Evolutionary conservation across 2,329 filamentous ascomycete genomes (phyloP).

Genomic region (Hirsutella minnesotensis): DNA sequence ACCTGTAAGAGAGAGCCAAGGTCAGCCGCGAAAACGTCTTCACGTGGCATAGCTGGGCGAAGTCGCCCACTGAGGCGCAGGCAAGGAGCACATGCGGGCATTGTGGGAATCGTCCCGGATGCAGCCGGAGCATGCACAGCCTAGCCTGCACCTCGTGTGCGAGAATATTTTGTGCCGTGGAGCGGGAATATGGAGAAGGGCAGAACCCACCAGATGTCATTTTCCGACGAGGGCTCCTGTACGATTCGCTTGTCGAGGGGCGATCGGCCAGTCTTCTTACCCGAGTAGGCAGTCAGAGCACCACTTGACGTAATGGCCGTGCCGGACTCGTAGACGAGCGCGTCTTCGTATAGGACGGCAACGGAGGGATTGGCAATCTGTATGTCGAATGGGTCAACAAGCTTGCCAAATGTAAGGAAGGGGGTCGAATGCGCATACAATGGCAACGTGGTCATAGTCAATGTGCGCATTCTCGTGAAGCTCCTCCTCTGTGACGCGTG

Average conservation of each 20-base stretch:
- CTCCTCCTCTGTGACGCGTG: conserved; percentile 56
- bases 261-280: conserved; percentile 94
- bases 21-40: conserved; percentile 15
- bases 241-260: conserved; percentile 97
- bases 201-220: conserved; percentile 65
- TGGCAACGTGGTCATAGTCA: conserved; percentile 96
- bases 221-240: conserved; percentile 77
- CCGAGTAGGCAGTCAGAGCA: conserved; percentile 93
- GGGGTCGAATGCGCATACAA: conserved; percentile 67
- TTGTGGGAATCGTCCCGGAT: too few species aligned
- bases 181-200: not conserved
- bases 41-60: not conserved
- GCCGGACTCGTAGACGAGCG: conserved; percentile 86
- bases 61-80: not conserved
- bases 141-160: not conserved
- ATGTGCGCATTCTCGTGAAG: conserved; percentile 97
- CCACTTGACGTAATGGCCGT: conserved; percentile 94
- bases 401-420: not conserved
- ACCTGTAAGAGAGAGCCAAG: conserved; percentile 30
- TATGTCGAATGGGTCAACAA: conserved; percentile 9
- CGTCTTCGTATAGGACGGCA: conserved; percentile 95
- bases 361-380: conserved; percentile 86
- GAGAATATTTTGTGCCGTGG: not conserved
- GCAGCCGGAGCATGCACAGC: not conserved
- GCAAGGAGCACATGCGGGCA: not conserved